Percentiles rank a stretch among this genome's conserved stretches.
Conservation (phyloP, 768 basidiomycete genomes). For the Wakefieldia striispora region DNA sequence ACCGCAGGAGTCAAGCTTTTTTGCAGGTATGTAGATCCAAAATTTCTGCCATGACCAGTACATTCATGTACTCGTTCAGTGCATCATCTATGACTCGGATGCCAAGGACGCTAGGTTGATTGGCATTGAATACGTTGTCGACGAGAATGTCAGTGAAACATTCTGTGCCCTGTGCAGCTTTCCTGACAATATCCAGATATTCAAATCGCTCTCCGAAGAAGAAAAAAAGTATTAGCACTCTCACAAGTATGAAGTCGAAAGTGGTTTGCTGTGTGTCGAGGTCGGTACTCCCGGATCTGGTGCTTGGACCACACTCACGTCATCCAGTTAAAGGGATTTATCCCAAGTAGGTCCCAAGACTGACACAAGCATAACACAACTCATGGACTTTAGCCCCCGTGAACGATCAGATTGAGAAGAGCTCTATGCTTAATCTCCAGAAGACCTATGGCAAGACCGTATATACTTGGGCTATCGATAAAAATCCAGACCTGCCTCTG, state of each 20-base stretch:
- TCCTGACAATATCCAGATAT: slow-evolving; percentile 25
- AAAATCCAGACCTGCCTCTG: slow-evolving; percentile 40
- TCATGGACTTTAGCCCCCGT: slow-evolving; percentile 19
- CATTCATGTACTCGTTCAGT: slow-evolving; percentile 37
- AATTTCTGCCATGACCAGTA: background rate
- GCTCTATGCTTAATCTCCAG: slow-evolving; percentile 43
- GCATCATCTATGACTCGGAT: slow-evolving; percentile 43
- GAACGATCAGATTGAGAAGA: slow-evolving; percentile 37
- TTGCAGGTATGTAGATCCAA: slow-evolving; percentile 31
- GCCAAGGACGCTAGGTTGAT: slow-evolving; percentile 45
- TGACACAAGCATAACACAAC: background rate
- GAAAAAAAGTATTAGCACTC: slow-evolving; percentile 56
- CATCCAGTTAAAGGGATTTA: slow-evolving; percentile 20
- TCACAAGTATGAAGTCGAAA: slow-evolving; percentile 47
- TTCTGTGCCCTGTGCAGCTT: background rate
- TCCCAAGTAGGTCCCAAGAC: slow-evolving; percentile 20
- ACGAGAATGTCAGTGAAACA: slow-evolving; percentile 29
- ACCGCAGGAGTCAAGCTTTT: slow-evolving; percentile 36
- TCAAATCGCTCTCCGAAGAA: slow-evolving; percentile 39
- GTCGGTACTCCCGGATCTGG: slow-evolving; percentile 6
- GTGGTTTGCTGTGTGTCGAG: slow-evolving; percentile 33
- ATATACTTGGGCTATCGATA: slow-evolving; percentile 40
- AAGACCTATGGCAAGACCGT: slow-evolving; percentile 47
- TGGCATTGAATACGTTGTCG: slow-evolving; percentile 53
- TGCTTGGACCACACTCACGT: background rate